Evolutionary conservation across 106 monocot species (phyloP).

Genomic region (Phalaenopsis equestris): DNA sequence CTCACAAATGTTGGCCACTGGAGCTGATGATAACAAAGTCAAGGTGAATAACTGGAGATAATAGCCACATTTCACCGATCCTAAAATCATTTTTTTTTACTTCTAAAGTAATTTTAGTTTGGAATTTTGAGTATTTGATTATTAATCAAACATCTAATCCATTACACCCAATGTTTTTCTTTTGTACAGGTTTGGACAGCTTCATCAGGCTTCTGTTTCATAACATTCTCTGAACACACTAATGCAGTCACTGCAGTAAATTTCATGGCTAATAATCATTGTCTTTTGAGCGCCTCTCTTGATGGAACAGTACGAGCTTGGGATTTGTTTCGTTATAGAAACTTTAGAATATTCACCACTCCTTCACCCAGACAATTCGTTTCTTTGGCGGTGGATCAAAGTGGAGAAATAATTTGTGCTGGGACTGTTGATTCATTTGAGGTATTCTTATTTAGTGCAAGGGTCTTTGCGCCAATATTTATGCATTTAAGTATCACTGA

Average conservation of each 20-base stretch:
- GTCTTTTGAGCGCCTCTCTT: slow-evolving; percentile 88
- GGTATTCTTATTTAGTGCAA: slow-evolving; percentile 29
- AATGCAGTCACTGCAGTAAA: slow-evolving; percentile 92
- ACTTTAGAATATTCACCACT: slow-evolving; percentile 89
- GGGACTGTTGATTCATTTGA: slow-evolving; percentile 98
- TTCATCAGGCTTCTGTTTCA: slow-evolving; percentile 91
- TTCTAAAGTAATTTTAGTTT: background rate
- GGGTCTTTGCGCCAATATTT: background rate
- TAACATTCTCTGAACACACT: slow-evolving; percentile 96
- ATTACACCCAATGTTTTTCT: background rate
- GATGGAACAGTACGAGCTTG: slow-evolving; percentile 97
- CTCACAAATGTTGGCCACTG: slow-evolving; percentile 91
- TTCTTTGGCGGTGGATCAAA: slow-evolving; percentile 80
- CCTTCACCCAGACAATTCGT: slow-evolving; percentile 92
- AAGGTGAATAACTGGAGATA: slow-evolving; percentile 45
- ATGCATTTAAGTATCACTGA: background rate
- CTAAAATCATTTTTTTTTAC: background rate
- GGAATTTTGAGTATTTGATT: background rate
- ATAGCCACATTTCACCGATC: background rate
- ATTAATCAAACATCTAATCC: background rate
- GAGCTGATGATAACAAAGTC: slow-evolving; percentile 98
- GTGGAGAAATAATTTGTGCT: slow-evolving; percentile 97
- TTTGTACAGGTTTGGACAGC: slow-evolving; percentile 84
- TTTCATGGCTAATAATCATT: slow-evolving; percentile 83
- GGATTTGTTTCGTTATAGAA: slow-evolving; percentile 97